Percentiles rank a stretch among this genome's conserved stretches.
phyloP scores from a whole-genome alignment of 441 rosid genomes.

The Populus tomentosa region DNA sequence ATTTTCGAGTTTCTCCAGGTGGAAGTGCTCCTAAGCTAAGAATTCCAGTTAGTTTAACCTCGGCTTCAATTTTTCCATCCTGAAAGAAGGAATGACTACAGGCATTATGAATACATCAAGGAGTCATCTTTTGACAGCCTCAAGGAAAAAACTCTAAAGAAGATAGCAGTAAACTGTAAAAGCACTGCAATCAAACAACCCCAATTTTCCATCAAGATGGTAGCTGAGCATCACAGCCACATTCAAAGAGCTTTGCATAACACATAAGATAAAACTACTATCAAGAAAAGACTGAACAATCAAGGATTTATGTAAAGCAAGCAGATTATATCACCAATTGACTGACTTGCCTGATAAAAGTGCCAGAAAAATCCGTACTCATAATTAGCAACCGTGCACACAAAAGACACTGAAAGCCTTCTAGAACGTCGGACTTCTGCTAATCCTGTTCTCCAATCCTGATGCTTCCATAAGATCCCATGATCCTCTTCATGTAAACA shows the following conservation, averaged over 20 bases:
- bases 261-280: constrained; percentile 5
- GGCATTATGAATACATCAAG: neutral
- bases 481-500: constrained; percentile 95
- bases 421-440: constrained; percentile 91
- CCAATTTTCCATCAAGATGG: constrained; percentile 14
- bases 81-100: constrained; percentile 9
- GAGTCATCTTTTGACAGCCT: neutral
- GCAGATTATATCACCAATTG: constrained; percentile 6
- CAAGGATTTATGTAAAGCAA: constrained; percentile 2
- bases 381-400: constrained; percentile 84
- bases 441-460: constrained; percentile 92
- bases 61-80: constrained; percentile 96
- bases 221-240: neutral
- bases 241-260: constrained; percentile 7
- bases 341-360: constrained; percentile 72
- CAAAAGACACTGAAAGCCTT: constrained; percentile 71
- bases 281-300: neutral
- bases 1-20: constrained; percentile 84
- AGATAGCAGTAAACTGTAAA: neutral
- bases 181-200: neutral
- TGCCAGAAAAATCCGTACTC: constrained; percentile 93
- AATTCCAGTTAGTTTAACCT: constrained; percentile 87
- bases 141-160: neutral
- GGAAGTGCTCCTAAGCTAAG: constrained; percentile 90
- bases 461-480: constrained; percentile 91